phyloP scores from a whole-genome alignment of 2,329 filamentous ascomycete species.

The Paramyrothecium roridum region DNA sequence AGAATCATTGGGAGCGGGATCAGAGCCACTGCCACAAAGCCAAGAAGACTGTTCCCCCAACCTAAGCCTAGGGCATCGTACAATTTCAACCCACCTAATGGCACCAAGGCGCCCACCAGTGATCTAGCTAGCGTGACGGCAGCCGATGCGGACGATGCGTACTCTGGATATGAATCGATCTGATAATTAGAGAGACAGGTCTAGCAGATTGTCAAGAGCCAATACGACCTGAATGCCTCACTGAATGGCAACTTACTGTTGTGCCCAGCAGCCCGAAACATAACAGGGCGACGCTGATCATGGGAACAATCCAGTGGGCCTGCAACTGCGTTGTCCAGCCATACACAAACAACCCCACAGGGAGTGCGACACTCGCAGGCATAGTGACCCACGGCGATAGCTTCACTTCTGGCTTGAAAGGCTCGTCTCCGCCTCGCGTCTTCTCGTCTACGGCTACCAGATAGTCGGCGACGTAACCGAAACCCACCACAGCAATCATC shows the following conservation, averaged over 20 bases:
- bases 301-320: conserved; percentile 12
- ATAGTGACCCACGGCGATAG: conserved; percentile 8
- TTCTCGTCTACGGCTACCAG: neutral
- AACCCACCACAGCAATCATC: conserved; percentile 8
- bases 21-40: conserved; percentile 1
- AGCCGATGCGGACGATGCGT: conserved; percentile 13
- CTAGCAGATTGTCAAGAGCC: too few relatives aligned
- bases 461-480: conserved; percentile 10
- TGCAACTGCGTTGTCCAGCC: conserved; percentile 11
- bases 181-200: too few relatives aligned
- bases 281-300: conserved; percentile 33
- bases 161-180: conserved; percentile 12
- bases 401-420: conserved; percentile 8
- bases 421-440: neutral
- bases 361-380: conserved; percentile 7
- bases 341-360: conserved; percentile 9
- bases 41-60: conserved; percentile 4
- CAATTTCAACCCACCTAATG: conserved; percentile 2
- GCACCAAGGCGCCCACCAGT: conserved; percentile 61
- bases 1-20: conserved; percentile 3
- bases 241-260: neutral
- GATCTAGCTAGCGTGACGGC: conserved; percentile 28
- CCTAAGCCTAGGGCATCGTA: conserved; percentile 4
- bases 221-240: conserved; percentile 32
- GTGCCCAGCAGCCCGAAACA: conserved; percentile 32